Evolutionary conservation across 2,329 filamentous ascomycete genomes (phyloP), one percentile per base, ranked within the genome.

Genomic region (Claviceps purpurea): DNA sequence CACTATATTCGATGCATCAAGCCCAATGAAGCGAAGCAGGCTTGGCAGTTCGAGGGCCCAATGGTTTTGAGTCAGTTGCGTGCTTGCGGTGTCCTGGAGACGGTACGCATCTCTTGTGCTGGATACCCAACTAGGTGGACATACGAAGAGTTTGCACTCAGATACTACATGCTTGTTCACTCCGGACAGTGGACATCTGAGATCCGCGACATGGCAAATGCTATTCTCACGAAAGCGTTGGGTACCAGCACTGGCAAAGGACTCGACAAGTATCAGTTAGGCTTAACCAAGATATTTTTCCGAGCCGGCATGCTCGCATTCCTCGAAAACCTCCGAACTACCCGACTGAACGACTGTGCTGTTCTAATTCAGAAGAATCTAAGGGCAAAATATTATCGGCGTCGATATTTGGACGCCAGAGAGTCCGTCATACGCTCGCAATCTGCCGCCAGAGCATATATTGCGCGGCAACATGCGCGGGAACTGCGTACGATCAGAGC

Each of bases 1-100:
- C 93, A 98, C 70, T 98, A 98, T 70, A 98, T 98, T 64, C 84
- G 93, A 60, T 98, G 93, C 68, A 97, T 98, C 71, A 98, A 98
- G 72, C 93, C 93, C 37, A 98, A 98, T 66, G 93, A 98, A 70
- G 88, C 82, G 49, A 98, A 98, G 70, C 87, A 87, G 63, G 82
- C 93, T 0, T 98, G 93, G 93, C 91, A 94, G 62, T 98, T 97
- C 56, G 93, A 98, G 65, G 93, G 93, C 0, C 93, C 94, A 3
- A 98, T 98, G 93, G 93, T 98, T 59, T 78, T 98, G 55, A 95
- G 89, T 69, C 93, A 98, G 70, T 76, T 98, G 62, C 84, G 94
- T 69, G 93, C 93, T 70, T 98, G 93, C 72, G 93, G 93, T 90
- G 94, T 98, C 40, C 79, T 98, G 54, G 93, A 98, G 71, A 98